Base-by-base conservation (phyloP, 2,329 filamentous ascomycete genomes). In the Xenoacremonium recifei region DNA sequence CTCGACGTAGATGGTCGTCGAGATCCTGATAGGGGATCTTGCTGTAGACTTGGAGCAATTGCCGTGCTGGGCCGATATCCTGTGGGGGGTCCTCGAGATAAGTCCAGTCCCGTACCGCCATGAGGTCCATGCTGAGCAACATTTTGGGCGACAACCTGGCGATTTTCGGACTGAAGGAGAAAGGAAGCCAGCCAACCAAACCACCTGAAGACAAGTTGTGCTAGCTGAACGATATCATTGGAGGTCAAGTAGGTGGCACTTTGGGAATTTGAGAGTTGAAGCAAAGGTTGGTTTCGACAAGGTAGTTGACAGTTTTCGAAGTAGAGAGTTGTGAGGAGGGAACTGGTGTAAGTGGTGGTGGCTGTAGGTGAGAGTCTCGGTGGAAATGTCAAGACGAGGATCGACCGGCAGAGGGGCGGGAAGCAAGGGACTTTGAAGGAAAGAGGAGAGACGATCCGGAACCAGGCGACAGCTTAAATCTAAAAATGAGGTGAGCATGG, bases 61-160 rank as follows among this genome's bases (percentile, higher is more conserved):
- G 56, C 39, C 60, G 61, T 21, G 65, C 57, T 12, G 65, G 59
- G 19, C 57, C 61, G 39, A 67, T 64, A 36, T 67, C 63, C 29
- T 61, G 48, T 9, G 69, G 69, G 25, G 66, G 57, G 13, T 62
- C 61, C 20, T 63, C 56, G 18, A 66, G 50, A 35, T 65, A 69
- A 39, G 60, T 60, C 66, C 66, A 69, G 42, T 65, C 59, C 37
- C 65, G 50, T 35, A 68, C 51, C 40, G 68, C 65, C 65, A 67
- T 67, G 31, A 60, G 42, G 35, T 57, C 49, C 53, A 58, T 58
- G 39, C 55, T 57, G 17, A 58, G 43, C 40, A 58, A 39, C 55
- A 58, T 58, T 7, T 27, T 27, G 23, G 7, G 13, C 9, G 9
- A 27, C 9, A 27, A 27, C 9, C 23, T 7, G 23, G 7, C 13